These are phyloP conservation scores for Pseudocercospora fijiensis DNA, from an alignment of 2,329 filamentous ascomycete species.

Conservation along the genomic window DNA sequence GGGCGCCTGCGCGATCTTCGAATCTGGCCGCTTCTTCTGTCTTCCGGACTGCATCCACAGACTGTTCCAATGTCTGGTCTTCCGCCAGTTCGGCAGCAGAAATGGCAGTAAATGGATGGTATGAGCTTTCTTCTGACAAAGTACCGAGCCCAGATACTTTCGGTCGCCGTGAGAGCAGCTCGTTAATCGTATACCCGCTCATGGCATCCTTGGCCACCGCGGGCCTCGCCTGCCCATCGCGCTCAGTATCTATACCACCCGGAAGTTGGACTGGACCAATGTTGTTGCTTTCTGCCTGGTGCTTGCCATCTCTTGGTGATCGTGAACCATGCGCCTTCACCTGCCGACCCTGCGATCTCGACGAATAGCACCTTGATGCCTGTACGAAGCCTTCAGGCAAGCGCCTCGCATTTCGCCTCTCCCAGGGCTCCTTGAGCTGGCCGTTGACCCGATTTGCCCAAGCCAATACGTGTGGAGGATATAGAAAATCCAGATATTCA, in stretches of 20 bases:
- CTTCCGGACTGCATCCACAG: neutral
- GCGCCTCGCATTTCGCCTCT: conserved; percentile 31
- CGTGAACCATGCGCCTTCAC: neutral
- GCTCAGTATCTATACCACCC: neutral
- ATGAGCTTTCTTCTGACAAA: neutral
- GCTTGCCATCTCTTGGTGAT: neutral
- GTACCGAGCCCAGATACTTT: neutral
- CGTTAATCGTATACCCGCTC: neutral
- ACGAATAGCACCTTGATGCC: conserved; percentile 31
- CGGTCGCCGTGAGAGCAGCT: neutral
- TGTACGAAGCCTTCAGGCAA: conserved; percentile 32
- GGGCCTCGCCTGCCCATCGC: neutral
- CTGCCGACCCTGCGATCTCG: conserved; percentile 13
- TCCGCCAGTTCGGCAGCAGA: neutral
- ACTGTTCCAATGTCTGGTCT: neutral
- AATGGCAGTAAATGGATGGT: neutral
- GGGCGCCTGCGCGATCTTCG: neutral
- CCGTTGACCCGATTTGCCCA: conserved; percentile 33
- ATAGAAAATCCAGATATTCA: conserved; percentile 49
- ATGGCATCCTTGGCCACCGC: neutral
- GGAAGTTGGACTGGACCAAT: neutral
- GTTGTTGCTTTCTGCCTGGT: neutral
- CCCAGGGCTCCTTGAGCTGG: conserved; percentile 30
- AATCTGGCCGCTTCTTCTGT: neutral
- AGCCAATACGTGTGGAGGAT: conserved; percentile 47